Conservation (phyloP, 192 early-diverging fungal species). For the Rhizophagus clarus region DNA sequence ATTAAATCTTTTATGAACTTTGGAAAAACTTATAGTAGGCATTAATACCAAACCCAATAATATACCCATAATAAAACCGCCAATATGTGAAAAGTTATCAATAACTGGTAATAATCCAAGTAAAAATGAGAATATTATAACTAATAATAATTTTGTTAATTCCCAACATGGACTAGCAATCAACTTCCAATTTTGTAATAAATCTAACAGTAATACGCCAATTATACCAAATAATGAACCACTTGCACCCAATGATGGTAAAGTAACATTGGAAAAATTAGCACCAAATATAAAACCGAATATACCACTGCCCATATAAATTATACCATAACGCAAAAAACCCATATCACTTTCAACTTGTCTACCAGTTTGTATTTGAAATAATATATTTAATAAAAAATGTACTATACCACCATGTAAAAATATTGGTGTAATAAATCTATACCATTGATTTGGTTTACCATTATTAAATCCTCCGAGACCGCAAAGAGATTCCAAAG, state of each 20-base stretch:
- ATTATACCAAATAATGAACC: constrained; percentile 72
- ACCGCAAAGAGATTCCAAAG: constrained; percentile 61
- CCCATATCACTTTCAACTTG: constrained; percentile 80
- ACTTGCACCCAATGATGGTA: constrained; percentile 62
- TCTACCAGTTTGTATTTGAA: constrained; percentile 71
- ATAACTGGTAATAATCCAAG: constrained; percentile 76
- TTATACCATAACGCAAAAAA: constrained; percentile 65
- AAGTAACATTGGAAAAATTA: constrained; percentile 37
- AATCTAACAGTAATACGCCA: constrained; percentile 75
- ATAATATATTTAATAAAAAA: constrained; percentile 71
- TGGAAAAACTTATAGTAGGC: constrained; percentile 66
- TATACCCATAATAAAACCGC: constrained; percentile 70
- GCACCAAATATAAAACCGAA: constrained; percentile 83
- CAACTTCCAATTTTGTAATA: constrained; percentile 76
- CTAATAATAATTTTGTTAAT: constrained; percentile 63
- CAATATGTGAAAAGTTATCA: constrained; percentile 89
- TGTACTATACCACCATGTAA: constrained; percentile 84
- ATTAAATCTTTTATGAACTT: constrained; percentile 42
- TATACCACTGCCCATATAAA: constrained; percentile 76
- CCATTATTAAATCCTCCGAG: constrained; percentile 55
- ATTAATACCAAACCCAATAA: constrained; percentile 70
- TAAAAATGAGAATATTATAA: constrained; percentile 66
- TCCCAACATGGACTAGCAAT: constrained; percentile 67
- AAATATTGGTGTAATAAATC: constrained; percentile 82
- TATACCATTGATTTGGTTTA: constrained; percentile 73